These are phyloP conservation scores for Fusarium poae DNA, from an alignment of 2,329 filamentous ascomycete genomes.

Conservation along the genomic window DNA sequence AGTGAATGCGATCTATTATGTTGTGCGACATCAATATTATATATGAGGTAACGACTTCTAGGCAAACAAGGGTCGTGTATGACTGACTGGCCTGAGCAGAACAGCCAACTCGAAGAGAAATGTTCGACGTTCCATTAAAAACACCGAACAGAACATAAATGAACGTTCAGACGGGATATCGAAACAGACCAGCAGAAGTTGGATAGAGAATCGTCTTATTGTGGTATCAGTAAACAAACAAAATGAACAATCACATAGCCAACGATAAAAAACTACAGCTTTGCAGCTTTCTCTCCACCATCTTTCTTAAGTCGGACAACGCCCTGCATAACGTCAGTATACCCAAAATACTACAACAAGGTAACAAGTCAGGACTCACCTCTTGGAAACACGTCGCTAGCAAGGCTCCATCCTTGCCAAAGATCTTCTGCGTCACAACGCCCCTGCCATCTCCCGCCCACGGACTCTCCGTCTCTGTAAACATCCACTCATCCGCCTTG, in stretches of 20 bases:
- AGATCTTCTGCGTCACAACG: conserved; percentile 81
- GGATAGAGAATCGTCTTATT: not conserved
- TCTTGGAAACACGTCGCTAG: conserved; percentile 86
- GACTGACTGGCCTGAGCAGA: not conserved
- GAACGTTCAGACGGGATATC: not conserved
- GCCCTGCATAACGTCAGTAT: conserved; percentile 57
- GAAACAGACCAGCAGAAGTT: not conserved
- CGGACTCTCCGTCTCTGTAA: conserved; percentile 82
- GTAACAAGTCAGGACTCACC: conserved; percentile 59
- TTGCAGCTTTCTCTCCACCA: conserved; percentile 51
- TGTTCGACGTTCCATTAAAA: not conserved
- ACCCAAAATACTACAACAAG: not conserved
- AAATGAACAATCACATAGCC: not conserved
- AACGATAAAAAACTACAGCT: conserved; percentile 47
- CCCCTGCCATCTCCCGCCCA: conserved; percentile 85
- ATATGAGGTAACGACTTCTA: not conserved
- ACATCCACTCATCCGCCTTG: conserved; percentile 80
- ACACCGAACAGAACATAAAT: not conserved
- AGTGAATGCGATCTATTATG: not conserved
- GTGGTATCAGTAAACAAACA: conserved; percentile 22
- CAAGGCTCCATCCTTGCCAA: conserved; percentile 76
- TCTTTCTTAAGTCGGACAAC: conserved; percentile 64
- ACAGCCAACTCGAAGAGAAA: not conserved
- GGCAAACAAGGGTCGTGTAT: not conserved
- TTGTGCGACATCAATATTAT: not conserved